Conservation (phyloP, 1,284 basidiomycete species). For the Pisolithus thermaeus region DNA sequence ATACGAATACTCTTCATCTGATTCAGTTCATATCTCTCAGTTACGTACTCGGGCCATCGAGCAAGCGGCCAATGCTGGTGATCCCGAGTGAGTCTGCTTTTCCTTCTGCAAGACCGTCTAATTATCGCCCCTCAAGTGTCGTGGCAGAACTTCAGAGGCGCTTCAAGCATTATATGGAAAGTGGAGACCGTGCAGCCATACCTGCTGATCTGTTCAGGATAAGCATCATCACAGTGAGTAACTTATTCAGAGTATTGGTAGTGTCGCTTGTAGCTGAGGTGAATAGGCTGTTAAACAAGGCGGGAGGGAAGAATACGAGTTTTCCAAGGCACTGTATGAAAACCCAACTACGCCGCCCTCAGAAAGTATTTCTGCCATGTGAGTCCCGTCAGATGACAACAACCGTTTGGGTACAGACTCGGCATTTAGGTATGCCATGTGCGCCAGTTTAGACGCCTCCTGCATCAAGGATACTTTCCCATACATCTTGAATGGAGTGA, state of each 20-base stretch:
- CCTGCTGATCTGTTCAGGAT: constrained; percentile 67
- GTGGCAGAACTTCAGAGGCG: constrained; percentile 69
- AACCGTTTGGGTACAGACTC: constrained; percentile 1
- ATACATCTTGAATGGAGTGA: constrained; percentile 41
- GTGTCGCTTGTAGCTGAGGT: constrained; percentile 4
- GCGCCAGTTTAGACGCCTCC: constrained; percentile 29
- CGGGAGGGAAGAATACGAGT: constrained; percentile 74
- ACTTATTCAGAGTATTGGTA: neutral
- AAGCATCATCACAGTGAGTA: constrained; percentile 46
- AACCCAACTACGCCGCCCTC: constrained; percentile 70
- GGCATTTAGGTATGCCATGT: constrained; percentile 26
- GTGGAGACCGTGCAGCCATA: constrained; percentile 74
- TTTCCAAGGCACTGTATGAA: constrained; percentile 64
- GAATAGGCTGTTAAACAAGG: constrained; percentile 65
- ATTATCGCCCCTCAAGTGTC: constrained; percentile 41
- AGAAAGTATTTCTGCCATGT: constrained; percentile 66
- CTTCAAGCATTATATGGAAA: constrained; percentile 70
- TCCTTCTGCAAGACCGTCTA: neutral
- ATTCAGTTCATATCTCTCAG: constrained; percentile 69
- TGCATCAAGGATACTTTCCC: constrained; percentile 45
- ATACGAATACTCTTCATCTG: constrained; percentile 67
- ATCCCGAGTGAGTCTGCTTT: constrained; percentile 42
- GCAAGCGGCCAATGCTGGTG: constrained; percentile 59
- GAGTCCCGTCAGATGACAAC: constrained; percentile 18
- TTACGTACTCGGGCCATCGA: constrained; percentile 76